Percentiles rank a stretch among this genome's conserved stretches.
These are phyloP conservation scores for Kodamaea plutei DNA, from an alignment of 1,139 yeast genomes.

Conservation along the genomic window DNA sequence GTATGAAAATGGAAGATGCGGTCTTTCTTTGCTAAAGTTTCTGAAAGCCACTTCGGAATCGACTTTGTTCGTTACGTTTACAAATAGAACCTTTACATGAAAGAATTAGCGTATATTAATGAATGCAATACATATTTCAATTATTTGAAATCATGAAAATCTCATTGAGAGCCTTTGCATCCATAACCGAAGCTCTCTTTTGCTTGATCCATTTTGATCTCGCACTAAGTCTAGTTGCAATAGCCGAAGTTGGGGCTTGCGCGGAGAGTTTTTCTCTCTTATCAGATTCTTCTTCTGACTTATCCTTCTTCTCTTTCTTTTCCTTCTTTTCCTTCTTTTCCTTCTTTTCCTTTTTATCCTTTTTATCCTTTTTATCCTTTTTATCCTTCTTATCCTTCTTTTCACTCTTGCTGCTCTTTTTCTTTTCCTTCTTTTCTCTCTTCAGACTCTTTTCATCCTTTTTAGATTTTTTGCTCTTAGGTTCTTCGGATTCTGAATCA, in stretches of 20 bases:
- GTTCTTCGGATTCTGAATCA: conserved; percentile 8
- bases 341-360: conserved; percentile 17
- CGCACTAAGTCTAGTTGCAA: conserved; percentile 67
- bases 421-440: conserved; percentile 11
- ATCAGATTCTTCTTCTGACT: conserved; percentile 24
- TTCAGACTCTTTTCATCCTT: conserved; percentile 6
- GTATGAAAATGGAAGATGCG: too few species aligned
- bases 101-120: conserved; percentile 1
- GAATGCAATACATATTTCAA: conserved; percentile 12
- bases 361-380: conserved; percentile 22
- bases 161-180: conserved; percentile 81
- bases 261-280: conserved; percentile 12
- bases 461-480: conserved; percentile 3
- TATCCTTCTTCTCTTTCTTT: conserved; percentile 19
- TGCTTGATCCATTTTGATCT: conserved; percentile 85
- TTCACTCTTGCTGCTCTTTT: conserved; percentile 25
- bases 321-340: conserved; percentile 15
- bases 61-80: too few species aligned
- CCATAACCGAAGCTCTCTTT: conserved; percentile 88
- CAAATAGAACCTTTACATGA: too few species aligned
- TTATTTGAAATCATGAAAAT: conserved; percentile 75
- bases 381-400: conserved; percentile 22
- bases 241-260: conserved; percentile 15
- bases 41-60: too few species aligned
- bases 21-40: too few species aligned